Base-by-base conservation (phyloP, 106 monocot genomes). In the Xerophyta viscosa region DNA sequence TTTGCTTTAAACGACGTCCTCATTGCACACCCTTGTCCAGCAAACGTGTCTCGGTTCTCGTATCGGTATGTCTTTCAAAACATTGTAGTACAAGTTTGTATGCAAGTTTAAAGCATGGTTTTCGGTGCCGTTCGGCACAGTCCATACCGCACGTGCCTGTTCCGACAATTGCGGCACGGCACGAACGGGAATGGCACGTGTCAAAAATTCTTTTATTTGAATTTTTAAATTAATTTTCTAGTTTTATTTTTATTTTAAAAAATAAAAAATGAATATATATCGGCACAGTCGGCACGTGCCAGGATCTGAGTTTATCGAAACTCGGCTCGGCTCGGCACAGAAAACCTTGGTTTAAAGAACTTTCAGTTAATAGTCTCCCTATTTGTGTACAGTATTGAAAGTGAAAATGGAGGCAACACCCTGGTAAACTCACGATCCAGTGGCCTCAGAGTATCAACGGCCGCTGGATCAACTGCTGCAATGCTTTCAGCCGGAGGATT, bases 401-500 rank as follows among this genome's bases (percentile, higher is more conserved):
- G 30, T 20, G 15, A 77, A 8, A 31, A 29, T 0, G 12, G 45
- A 20, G 54, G 58, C 26, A 69, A 62, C 3, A 36, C 52, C 15
- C 58, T 96, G 49, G 62, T 82, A 28, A 70, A 98, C 37, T 79
- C 76, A 31, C 66, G 96, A 45, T 98, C 89, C 48, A 98, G 96
- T 51, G 89, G 89, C 18, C 64, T 98, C 22, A 76, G 96, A 42
- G 71, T 90, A 26, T 85, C 66, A 61, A 98, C 89, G 24, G 76
- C 89, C 52, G 70, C 89, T 23, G 89, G 96, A 57, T 98, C 96
- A 46, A 90, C 96, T 25, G 96, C 96, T 56, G 96, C 96, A 3
- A 89, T 98, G 89, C 73, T 76, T 65, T 98, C 96, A 36, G 85
- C 82, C 22, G 96, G 96, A 31, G 96, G 89, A 20, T 79, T 74